Conservation (phyloP, 2,329 filamentous ascomycete species). For the Stachybotrys echinatus region DNA sequence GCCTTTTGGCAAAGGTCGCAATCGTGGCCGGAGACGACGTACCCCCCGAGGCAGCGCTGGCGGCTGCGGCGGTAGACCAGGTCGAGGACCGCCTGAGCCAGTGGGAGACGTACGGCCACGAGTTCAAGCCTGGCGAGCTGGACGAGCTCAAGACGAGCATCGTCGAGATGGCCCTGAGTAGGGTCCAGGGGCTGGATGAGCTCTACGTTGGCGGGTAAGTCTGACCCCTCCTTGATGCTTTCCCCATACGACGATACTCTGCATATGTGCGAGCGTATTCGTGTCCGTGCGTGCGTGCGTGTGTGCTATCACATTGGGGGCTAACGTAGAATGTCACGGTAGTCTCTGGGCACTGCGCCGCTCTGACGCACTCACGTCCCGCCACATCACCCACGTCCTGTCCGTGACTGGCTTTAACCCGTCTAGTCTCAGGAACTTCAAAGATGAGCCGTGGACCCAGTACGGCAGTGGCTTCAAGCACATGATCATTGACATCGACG, state of each 20-base stretch:
- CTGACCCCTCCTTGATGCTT: slow-evolving; percentile 1
- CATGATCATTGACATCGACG: slow-evolving; percentile 78
- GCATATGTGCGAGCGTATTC: too few species aligned
- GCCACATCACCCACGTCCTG: slow-evolving; percentile 84
- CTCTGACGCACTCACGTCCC: slow-evolving; percentile 61
- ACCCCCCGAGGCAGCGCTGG: neutral
- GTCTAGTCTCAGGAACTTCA: slow-evolving; percentile 34
- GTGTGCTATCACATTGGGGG: slow-evolving; percentile 9
- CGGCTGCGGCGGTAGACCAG: neutral
- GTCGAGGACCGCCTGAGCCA: neutral
- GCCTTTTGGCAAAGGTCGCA: too few species aligned
- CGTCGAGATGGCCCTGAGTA: slow-evolving; percentile 35
- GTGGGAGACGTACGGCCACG: slow-evolving; percentile 19
- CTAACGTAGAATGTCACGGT: slow-evolving; percentile 15
- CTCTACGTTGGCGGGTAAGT: slow-evolving; percentile 35
- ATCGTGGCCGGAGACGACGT: neutral
- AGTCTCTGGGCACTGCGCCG: slow-evolving; percentile 78
- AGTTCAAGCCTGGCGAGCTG: slow-evolving; percentile 13
- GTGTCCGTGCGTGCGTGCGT: too few species aligned
- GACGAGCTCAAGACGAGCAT: slow-evolving; percentile 23
- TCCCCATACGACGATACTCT: neutral
- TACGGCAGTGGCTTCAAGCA: slow-evolving; percentile 60
- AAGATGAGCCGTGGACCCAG: slow-evolving; percentile 42
- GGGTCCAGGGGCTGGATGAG: slow-evolving; percentile 34
- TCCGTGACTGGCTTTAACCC: slow-evolving; percentile 63